A percentile compares a stretch with the other conserved stretches of the same genome.
Conservation (phyloP, 805 yeast species). For the Metschnikowia borealis region DNA sequence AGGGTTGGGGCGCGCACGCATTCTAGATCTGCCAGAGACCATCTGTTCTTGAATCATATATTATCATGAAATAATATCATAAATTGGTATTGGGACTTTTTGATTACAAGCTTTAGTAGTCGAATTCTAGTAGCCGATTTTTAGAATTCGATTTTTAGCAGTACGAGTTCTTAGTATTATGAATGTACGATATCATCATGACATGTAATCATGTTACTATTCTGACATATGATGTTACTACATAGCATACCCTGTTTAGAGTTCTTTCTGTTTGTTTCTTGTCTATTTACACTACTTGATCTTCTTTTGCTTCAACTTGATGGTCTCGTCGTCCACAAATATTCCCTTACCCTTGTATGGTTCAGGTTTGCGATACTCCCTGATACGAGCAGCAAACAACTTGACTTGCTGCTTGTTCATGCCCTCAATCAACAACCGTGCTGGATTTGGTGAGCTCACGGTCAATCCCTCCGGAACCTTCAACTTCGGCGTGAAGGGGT, state of each 20-base stretch:
- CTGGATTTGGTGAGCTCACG: constrained; percentile 78
- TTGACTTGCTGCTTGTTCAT: constrained; percentile 82
- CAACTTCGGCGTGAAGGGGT: constrained; percentile 73
- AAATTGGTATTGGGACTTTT: no score
- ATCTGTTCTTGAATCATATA: no score
- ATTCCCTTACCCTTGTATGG: constrained; percentile 99
- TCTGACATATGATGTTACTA: not conserved
- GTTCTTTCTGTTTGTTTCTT: not conserved
- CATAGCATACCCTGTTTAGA: not conserved
- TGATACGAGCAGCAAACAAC: constrained; percentile 81
- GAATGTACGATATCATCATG: no score
- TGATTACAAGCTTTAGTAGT: no score
- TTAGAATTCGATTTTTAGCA: no score
- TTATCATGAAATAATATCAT: no score
- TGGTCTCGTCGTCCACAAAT: constrained; percentile 85
- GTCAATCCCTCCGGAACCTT: constrained; percentile 72
- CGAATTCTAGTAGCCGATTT: no score
- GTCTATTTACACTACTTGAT: constrained; percentile 55
- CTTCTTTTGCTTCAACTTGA: constrained; percentile 86
- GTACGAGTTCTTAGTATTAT: no score
- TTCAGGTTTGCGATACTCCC: constrained; percentile 91
- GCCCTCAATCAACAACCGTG: constrained; percentile 83
- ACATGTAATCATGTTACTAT: no score
- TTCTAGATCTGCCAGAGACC: not conserved
- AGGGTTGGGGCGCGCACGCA: constrained; percentile 7